Conservation (phyloP, 495 filamentous ascomycete species). For the Corynascus novoguineensis region DNA sequence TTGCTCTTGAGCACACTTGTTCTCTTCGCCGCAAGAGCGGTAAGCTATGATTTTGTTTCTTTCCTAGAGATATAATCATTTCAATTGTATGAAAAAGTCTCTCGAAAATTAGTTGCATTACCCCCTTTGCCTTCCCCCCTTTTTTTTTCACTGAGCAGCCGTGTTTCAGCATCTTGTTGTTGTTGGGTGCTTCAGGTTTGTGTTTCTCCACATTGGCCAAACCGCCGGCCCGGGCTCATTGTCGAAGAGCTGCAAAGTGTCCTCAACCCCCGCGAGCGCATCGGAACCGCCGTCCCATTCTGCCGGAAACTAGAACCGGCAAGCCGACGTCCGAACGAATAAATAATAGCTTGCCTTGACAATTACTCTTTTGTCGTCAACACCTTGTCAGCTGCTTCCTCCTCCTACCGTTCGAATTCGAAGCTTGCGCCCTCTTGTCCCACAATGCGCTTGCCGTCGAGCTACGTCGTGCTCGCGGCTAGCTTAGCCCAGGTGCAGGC, state of each 20-base stretch:
- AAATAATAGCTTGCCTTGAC: constrained; percentile 8
- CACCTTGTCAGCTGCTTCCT: constrained; percentile 1
- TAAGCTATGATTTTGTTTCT: constrained; percentile 1
- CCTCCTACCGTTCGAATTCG: not conserved
- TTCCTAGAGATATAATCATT: no score
- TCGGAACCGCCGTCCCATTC: constrained; percentile 10
- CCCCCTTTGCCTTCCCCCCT: not conserved
- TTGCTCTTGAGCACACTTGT: constrained; percentile 13
- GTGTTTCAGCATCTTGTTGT: not conserved
- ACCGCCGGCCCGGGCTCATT: constrained; percentile 11
- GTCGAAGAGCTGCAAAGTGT: constrained; percentile 21
- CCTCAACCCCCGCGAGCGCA: constrained; percentile 16
- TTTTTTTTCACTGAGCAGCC: not conserved
- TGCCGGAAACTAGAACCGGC: constrained; percentile 17
- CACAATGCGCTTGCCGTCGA: constrained; percentile 41
- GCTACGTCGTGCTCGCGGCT: constrained; percentile 46
- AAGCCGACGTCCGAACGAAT: constrained; percentile 5
- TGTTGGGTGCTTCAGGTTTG: no score
- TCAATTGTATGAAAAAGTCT: no score
- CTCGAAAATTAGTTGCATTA: no score
- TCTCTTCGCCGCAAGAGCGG: not conserved
- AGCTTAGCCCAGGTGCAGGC: constrained; percentile 55
- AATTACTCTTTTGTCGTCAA: not conserved
- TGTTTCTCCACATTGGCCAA: constrained; percentile 18
- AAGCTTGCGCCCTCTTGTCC: constrained; percentile 2